Percentiles rank a stretch among this genome's conserved stretches.
These are phyloP conservation scores for Colletotrichum sp. DNA, from an alignment of 2,329 filamentous ascomycete genomes.

Conservation along the genomic window DNA sequence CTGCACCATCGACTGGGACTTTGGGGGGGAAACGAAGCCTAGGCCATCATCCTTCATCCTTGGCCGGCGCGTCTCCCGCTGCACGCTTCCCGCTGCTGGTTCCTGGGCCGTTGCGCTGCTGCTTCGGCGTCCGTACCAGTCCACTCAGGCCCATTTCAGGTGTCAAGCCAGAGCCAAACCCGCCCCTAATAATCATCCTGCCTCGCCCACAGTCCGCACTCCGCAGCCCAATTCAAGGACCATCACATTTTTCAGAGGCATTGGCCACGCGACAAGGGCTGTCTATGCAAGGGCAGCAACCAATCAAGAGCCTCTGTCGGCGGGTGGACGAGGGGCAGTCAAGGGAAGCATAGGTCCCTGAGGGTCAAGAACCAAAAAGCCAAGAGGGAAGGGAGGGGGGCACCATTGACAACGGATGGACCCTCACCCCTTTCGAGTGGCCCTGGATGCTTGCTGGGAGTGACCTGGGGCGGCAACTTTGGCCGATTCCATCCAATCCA, in stretches of 20 bases:
- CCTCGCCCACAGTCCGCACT: background rate
- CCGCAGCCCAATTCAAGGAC: background rate
- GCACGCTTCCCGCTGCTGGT: background rate
- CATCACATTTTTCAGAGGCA: slow-evolving; percentile 7
- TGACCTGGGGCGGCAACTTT: background rate
- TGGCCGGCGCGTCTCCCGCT: background rate
- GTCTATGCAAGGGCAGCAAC: slow-evolving; percentile 5
- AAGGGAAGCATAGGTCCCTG: background rate
- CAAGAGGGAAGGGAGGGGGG: background rate
- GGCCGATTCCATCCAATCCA: background rate
- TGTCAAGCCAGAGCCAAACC: background rate
- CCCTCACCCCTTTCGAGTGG: background rate
- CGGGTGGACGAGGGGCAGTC: background rate
- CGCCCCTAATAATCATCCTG: background rate
- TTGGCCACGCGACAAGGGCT: background rate
- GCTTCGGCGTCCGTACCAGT: background rate
- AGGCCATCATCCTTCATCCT: background rate
- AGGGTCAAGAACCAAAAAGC: background rate
- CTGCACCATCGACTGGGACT: background rate
- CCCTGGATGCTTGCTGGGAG: background rate
- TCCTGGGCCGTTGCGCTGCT: background rate
- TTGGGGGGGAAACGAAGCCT: background rate
- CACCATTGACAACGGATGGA: background rate
- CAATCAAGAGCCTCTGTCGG: background rate
- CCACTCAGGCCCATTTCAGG: background rate